phyloP scores from a whole-genome alignment of 139 green algal genomes.

The Parachlorella kessleri region DNA sequence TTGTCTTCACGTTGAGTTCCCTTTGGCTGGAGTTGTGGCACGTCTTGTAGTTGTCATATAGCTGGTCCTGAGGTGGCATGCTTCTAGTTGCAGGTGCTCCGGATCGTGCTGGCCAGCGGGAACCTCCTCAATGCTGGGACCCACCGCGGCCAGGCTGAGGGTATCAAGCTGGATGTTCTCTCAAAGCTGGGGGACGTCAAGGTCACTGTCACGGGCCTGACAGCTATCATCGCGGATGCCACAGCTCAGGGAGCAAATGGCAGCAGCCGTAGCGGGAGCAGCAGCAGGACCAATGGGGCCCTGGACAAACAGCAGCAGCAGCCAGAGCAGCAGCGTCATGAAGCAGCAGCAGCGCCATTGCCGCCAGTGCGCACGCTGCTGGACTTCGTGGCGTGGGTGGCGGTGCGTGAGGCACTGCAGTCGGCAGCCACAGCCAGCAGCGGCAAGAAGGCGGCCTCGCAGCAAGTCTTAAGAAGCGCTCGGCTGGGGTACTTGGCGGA shows the following conservation, averaged over 20 bases:
- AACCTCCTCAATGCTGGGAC: constrained; percentile 57
- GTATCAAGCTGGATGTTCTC: constrained; percentile 45
- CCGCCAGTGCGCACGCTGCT: constrained; percentile 24
- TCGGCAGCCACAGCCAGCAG: not conserved
- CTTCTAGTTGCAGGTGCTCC: constrained; percentile 25
- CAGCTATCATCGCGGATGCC: not conserved
- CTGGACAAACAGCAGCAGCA: not conserved
- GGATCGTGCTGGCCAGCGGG: constrained; percentile 35
- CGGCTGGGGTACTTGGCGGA: constrained; percentile 21
- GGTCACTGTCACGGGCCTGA: not conserved
- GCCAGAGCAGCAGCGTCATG: not conserved
- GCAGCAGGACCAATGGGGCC: not conserved
- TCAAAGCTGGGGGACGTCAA: constrained; percentile 55
- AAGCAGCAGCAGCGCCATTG: not conserved
- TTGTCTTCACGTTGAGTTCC: too few relatives aligned
- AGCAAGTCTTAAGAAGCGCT: too few relatives aligned
- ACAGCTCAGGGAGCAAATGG: not conserved
- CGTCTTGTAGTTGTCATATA: too few relatives aligned
- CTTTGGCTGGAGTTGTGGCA: too few relatives aligned
- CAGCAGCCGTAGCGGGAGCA: not conserved
- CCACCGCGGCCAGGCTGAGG: constrained; percentile 35
- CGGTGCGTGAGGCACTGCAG: not conserved
- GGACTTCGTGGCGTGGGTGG: constrained; percentile 44
- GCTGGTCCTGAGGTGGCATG: too few relatives aligned
- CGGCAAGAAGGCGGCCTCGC: not conserved